Evolutionary conservation across 2,329 filamentous ascomycete genomes (phyloP).

Genomic region (Chaetomium sp.): DNA sequence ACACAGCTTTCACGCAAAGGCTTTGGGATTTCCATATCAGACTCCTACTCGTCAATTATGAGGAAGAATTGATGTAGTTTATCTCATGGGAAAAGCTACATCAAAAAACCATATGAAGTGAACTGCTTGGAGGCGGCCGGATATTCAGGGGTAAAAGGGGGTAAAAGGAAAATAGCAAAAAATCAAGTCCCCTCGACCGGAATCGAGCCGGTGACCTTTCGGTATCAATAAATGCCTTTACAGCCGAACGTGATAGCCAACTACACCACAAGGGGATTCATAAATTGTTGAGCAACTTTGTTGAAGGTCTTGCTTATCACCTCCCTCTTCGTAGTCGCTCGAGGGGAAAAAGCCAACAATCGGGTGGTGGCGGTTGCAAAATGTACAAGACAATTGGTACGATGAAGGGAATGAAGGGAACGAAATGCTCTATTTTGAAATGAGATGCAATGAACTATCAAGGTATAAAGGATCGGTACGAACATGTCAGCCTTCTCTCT

Average conservation of each 20-base stretch:
- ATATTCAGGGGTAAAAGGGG: not conserved
- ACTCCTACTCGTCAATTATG: no score
- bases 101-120: no score
- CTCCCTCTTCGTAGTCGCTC: no score
- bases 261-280: conserved; percentile 33
- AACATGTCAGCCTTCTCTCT: not conserved
- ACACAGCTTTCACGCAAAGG: no score
- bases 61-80: no score
- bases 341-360: no score
- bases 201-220: conserved; percentile 35
- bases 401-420: not conserved
- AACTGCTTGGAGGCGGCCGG: no score
- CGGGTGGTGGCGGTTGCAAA: not conserved
- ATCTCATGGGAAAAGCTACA: no score
- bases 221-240: conserved; percentile 33
- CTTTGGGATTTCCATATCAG: no score
- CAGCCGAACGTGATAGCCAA: conserved; percentile 35
- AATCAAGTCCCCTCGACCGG: conserved; percentile 32
- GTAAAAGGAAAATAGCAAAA: conserved; percentile 3
- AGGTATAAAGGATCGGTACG: conserved; percentile 4
- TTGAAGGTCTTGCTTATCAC: not conserved
- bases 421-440: not conserved
- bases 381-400: not conserved
- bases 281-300: not conserved
- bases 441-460: not conserved